phyloP scores from a whole-genome alignment of 306 rosid genomes.

The Acmispon strigosus region DNA sequence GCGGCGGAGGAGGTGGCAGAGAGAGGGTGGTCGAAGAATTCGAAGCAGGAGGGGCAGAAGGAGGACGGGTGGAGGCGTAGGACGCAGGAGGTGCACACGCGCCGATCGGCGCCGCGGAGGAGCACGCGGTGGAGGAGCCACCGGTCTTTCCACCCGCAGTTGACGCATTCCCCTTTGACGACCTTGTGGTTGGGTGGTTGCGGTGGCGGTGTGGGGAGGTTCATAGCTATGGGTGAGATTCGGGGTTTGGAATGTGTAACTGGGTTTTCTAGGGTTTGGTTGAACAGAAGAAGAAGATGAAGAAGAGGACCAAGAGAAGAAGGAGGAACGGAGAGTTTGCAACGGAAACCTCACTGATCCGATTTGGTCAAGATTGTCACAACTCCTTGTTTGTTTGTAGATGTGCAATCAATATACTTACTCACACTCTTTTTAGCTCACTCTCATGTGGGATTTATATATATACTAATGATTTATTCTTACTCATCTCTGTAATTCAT shows the following conservation, averaged over 20 bases:
- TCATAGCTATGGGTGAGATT: slow-evolving; percentile 10
- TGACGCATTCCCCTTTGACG: slow-evolving; percentile 36
- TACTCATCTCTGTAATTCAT: too few relatives aligned
- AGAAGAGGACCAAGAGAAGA: background rate
- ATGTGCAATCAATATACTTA: too few relatives aligned
- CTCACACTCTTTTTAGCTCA: too few relatives aligned
- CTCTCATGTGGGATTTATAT: too few relatives aligned
- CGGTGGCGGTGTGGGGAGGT: background rate
- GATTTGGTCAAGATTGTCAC: background rate
- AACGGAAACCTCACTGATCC: background rate
- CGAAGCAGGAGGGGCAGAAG: slow-evolving; percentile 73
- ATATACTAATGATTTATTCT: too few relatives aligned
- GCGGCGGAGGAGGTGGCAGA: slow-evolving; percentile 27
- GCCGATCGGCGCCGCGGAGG: slow-evolving; percentile 43
- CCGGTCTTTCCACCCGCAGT: slow-evolving; percentile 39
- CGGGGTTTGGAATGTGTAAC: too few relatives aligned
- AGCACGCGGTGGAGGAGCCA: slow-evolving; percentile 54
- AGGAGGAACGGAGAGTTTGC: background rate
- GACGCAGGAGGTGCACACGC: slow-evolving; percentile 77
- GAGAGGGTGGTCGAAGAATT: slow-evolving; percentile 38
- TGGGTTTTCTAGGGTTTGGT: slow-evolving; percentile 23
- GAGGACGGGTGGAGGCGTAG: slow-evolving; percentile 62
- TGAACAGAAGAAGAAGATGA: background rate
- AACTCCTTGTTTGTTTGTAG: background rate
- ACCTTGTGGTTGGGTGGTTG: background rate